phyloP scores from a whole-genome alignment of 805 yeast species.

The Jamesozyma gamospora region DNA sequence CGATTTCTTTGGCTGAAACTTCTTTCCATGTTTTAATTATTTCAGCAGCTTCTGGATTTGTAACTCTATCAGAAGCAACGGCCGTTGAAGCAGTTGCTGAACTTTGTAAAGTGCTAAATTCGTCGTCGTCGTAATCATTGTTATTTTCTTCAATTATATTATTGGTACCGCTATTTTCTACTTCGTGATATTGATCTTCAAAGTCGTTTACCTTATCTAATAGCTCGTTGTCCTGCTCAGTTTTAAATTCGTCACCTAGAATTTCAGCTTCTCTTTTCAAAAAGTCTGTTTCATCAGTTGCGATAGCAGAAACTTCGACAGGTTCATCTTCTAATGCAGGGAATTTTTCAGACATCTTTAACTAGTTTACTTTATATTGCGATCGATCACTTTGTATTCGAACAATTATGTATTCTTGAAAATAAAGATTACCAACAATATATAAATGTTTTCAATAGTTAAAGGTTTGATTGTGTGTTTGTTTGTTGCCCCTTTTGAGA shows the following conservation, averaged over 20 bases:
- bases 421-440: no score
- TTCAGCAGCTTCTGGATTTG: conserved; percentile 34
- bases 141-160: conserved; percentile 30
- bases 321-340: conserved; percentile 49
- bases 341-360: conserved; percentile 59
- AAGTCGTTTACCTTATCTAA: conserved; percentile 45
- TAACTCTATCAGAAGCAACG: conserved; percentile 30
- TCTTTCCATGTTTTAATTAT: conserved; percentile 61
- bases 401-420: no score
- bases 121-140: conserved; percentile 35
- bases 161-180: conserved; percentile 5
- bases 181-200: conserved; percentile 53
- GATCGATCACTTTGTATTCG: no score
- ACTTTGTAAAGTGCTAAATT: conserved; percentile 25
- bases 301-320: conserved; percentile 26
- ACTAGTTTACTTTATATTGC: no score
- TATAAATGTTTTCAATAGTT: no score
- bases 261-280: conserved; percentile 58
- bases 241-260: conserved; percentile 61
- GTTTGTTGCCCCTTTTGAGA: background rate
- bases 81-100: conserved; percentile 13
- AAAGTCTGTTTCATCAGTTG: conserved; percentile 42
- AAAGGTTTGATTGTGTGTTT: background rate
- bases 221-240: conserved; percentile 48
- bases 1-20: conserved; percentile 68